Evolutionary conservation across 1,139 yeast genomes (phyloP), one percentile per base, ranked within the genome.

Genomic region (Kodamaea anthophila): DNA sequence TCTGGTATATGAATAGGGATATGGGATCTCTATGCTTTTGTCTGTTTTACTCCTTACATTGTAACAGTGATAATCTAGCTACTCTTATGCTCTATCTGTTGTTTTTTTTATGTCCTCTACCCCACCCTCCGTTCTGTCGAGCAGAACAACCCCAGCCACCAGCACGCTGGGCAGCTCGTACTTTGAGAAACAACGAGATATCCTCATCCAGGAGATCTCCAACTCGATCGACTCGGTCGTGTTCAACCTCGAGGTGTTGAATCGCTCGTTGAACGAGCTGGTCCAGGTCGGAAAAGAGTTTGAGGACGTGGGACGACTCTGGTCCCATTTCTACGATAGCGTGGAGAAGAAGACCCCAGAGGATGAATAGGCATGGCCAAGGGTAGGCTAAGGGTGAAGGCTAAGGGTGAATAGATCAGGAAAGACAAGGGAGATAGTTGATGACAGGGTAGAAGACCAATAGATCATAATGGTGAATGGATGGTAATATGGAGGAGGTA

Each of bases 211-310:
- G 42, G 71, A 65, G 37, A 65, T 66, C 18, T 50, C 68, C 13
- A 44, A 46, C 23, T 56, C 65, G 12, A 48, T 66, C 36, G 63
- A 62, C 36, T 57, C 65, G 4, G 67, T 65, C n/a, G 60, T 60
- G 5, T 45, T 54, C 39, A 65, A 65, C 36, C 45, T 66, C 28
- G 69, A 64, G 24, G 53, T 58, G 10, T 54, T 66, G 35, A 66
- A 66, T 40, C 42, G 71, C 21, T 56, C 70, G 2, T 51, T 66
- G 29, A 56, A 58, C 32, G 65, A 60, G 35, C 58, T 65, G 16
- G 49, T 65, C 11, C 67, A 64, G 35, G 70, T 65, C 1, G 70
- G 71, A 5, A 63, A 63, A 34, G 70, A 64, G 33, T 66, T 66
- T 39, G 70, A 64, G 34, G 62, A 65, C 34, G 69, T 64, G 16